Percentiles rank a stretch among this genome's conserved stretches.
phyloP scores from a whole-genome alignment of 192 early-diverging fungal genomes.

The Allomyces javanicus region DNA sequence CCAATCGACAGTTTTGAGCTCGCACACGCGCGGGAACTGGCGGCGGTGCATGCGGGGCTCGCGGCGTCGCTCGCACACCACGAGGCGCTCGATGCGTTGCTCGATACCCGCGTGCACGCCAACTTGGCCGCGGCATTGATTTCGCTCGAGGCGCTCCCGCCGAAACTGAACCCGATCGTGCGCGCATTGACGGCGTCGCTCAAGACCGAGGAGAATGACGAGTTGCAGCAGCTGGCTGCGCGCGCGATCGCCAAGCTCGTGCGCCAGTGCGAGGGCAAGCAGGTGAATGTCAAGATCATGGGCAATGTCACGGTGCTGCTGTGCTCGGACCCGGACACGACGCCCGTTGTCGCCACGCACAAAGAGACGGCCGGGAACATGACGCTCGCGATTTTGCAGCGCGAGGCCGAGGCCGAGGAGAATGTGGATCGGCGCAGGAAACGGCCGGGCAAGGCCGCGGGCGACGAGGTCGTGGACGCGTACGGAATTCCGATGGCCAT shows the following conservation, averaged over 20 bases:
- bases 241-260: constrained; percentile 24
- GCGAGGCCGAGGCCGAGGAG: constrained; percentile 6
- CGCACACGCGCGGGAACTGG: not conserved
- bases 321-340: constrained; percentile 57
- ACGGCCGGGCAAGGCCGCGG: too few species aligned
- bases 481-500: not conserved
- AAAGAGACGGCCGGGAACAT: constrained; percentile 1
- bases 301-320: constrained; percentile 69
- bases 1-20: too few species aligned
- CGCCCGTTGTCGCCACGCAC: constrained; percentile 28
- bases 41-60: not conserved
- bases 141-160: constrained; percentile 50
- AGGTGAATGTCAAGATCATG: constrained; percentile 58
- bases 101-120: constrained; percentile 47
- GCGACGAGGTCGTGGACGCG: too few species aligned
- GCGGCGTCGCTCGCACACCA: constrained; percentile 12
- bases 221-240: constrained; percentile 31
- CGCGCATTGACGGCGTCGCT: constrained; percentile 71
- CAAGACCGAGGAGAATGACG: constrained; percentile 46
- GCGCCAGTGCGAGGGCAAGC: constrained; percentile 17
- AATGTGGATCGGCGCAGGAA: not conserved
- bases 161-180: constrained; percentile 65
- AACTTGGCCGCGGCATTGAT: constrained; percentile 64
- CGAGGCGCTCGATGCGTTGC: constrained; percentile 36
- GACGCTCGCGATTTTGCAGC: not conserved